phyloP scores from a whole-genome alignment of 2,329 filamentous ascomycete genomes.

The Coniochaeta hoffmannii region DNA sequence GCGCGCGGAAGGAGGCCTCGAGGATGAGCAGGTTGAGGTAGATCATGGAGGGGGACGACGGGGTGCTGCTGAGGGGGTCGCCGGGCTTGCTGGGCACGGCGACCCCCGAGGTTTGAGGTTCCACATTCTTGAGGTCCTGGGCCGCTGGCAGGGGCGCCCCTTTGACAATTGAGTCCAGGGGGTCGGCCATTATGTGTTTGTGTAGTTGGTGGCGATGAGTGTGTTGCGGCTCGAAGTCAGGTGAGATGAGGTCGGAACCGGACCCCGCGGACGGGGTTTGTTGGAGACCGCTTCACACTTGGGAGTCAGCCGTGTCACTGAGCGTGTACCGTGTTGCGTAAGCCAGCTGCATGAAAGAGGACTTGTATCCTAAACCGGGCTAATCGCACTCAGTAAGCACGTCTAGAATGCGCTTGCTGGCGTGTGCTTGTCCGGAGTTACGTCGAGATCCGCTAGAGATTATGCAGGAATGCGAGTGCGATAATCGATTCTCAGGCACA shows the following conservation, averaged over 20 bases:
- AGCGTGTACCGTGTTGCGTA: neutral
- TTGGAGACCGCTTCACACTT: neutral
- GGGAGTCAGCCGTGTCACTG: neutral
- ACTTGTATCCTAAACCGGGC: too few species aligned
- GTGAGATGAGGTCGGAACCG: neutral
- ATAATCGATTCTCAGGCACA: neutral
- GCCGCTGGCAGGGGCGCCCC: slow-evolving; percentile 53
- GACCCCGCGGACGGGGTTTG: neutral
- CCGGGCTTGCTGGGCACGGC: slow-evolving; percentile 41
- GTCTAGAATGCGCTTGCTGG: neutral
- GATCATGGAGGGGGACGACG: slow-evolving; percentile 90
- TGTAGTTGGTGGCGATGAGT: neutral
- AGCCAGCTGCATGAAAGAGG: neutral
- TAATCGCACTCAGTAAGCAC: too few species aligned
- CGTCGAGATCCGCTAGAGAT: neutral
- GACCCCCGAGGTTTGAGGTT: slow-evolving; percentile 42
- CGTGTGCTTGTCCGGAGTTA: neutral
- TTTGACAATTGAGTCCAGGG: slow-evolving; percentile 86
- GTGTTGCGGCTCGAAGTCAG: neutral
- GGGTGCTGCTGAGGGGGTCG: slow-evolving; percentile 73
- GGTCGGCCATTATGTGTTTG: slow-evolving; percentile 46
- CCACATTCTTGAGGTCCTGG: neutral
- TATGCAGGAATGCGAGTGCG: neutral
- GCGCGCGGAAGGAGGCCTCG: slow-evolving; percentile 84
- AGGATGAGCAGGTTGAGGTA: slow-evolving; percentile 97